These are phyloP conservation scores for Sphagnurus paluster DNA, from an alignment of 1,284 basidiomycete species.

Conservation along the genomic window DNA sequence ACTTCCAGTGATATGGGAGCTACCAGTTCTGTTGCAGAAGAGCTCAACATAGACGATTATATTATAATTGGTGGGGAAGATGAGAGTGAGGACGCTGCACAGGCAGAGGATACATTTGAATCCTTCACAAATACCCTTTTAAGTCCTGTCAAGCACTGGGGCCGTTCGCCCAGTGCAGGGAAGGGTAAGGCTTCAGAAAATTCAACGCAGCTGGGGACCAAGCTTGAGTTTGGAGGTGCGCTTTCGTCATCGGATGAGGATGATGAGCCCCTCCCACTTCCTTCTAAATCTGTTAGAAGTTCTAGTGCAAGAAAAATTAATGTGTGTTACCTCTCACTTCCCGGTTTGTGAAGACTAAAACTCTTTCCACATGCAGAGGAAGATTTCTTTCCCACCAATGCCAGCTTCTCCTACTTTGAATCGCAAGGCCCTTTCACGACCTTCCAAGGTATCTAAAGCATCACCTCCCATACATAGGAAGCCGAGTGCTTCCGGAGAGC, in stretches of 20 bases:
- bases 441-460: slow-evolving; percentile 20
- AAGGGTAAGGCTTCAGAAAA: slow-evolving; percentile 21
- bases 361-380: slow-evolving; percentile 29
- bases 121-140: slow-evolving; percentile 27
- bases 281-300: slow-evolving; percentile 24
- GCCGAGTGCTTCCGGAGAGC: slow-evolving; percentile 21
- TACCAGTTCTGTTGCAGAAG: slow-evolving; percentile 28
- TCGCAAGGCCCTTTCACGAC: slow-evolving; percentile 33
- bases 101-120: slow-evolving; percentile 4
- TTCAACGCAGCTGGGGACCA: slow-evolving; percentile 37
- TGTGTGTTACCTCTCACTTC: slow-evolving; percentile 17
- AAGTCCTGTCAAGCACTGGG: slow-evolving; percentile 43
- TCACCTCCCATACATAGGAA: slow-evolving; percentile 16
- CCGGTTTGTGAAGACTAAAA: slow-evolving; percentile 2
- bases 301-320: slow-evolving; percentile 22
- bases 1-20: slow-evolving; percentile 42
- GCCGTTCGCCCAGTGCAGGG: slow-evolving; percentile 29
- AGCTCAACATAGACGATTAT: slow-evolving; percentile 25
- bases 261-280: slow-evolving; percentile 23
- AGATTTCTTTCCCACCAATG: slow-evolving; percentile 35
- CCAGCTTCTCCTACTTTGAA: slow-evolving; percentile 55
- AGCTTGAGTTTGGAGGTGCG: slow-evolving; percentile 29
- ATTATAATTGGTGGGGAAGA: slow-evolving; percentile 26
- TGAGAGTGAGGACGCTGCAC: slow-evolving; percentile 29
- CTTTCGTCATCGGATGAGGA: slow-evolving; percentile 30